A percentile compares a stretch with the other conserved stretches of the same genome.
phyloP scores from a whole-genome alignment of 1,284 basidiomycete species.

The Tetrapyrgos nigripes region DNA sequence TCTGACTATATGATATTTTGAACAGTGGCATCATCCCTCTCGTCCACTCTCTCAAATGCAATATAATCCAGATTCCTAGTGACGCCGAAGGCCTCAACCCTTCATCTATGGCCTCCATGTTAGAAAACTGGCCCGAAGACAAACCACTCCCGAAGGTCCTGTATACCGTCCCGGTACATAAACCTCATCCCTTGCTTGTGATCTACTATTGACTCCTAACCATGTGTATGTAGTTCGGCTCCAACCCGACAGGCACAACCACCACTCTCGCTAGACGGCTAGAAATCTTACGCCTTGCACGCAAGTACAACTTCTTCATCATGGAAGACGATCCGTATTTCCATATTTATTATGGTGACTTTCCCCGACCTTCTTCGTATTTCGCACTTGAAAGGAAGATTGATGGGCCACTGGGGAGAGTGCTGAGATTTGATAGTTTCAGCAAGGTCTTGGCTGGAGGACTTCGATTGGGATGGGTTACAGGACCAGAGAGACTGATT shows the following conservation, averaged over 20 bases:
- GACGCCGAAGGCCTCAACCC: slow-evolving; percentile 67
- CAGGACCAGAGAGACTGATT: slow-evolving; percentile 12
- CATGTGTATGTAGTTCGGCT: slow-evolving; percentile 48
- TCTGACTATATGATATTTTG: slow-evolving; percentile 20
- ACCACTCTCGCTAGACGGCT: slow-evolving; percentile 60
- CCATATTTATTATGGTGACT: slow-evolving; percentile 59
- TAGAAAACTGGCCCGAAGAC: slow-evolving; percentile 64
- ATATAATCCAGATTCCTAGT: slow-evolving; percentile 61
- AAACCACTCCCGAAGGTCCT: slow-evolving; percentile 69
- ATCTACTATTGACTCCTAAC: not conserved
- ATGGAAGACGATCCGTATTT: slow-evolving; percentile 87
- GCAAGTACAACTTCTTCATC: slow-evolving; percentile 67
- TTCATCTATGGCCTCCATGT: slow-evolving; percentile 50
- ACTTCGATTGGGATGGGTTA: slow-evolving; percentile 17
- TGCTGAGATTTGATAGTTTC: slow-evolving; percentile 65
- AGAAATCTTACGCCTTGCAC: slow-evolving; percentile 62
- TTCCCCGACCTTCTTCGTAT: slow-evolving; percentile 63
- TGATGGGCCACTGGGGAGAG: slow-evolving; percentile 43
- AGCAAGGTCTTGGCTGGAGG: slow-evolving; percentile 67
- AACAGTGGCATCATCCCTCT: slow-evolving; percentile 5
- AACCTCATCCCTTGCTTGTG: not conserved
- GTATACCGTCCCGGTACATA: slow-evolving; percentile 61
- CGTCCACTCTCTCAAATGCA: slow-evolving; percentile 23
- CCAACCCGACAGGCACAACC: slow-evolving; percentile 69
- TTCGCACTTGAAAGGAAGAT: slow-evolving; percentile 65